Evolutionary conservation across 2,329 filamentous ascomycete genomes (phyloP), one percentile per base, ranked within the genome.

Genomic region (Hypoxylon sp.): DNA sequence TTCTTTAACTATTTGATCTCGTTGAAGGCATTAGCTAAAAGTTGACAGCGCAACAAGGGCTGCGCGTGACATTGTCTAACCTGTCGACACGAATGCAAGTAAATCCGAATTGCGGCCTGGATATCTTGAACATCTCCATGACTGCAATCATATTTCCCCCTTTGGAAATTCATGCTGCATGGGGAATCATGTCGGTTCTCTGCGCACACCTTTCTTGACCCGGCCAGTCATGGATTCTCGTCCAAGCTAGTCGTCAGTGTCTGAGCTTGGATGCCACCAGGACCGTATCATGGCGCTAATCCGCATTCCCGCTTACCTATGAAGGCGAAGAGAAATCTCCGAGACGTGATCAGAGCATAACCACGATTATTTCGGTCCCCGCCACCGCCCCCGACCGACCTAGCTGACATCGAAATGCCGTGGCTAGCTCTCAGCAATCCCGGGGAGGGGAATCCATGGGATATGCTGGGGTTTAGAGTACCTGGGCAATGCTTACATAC

Each of bases 351-450:
- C n/a, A n/a, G n/a, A n/a, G n/a, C n/a, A n/a, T n/a, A n/a, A n/a
- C n/a, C n/a, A n/a, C n/a, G n/a, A n/a, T n/a, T n/a, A n/a, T n/a
- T n/a, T n/a, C n/a, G n/a, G n/a, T n/a, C n/a, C n/a, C n/a, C n/a
- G n/a, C n/a, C n/a, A n/a, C n/a, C n/a, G n/a, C n/a, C n/a, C n/a
- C n/a, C n/a, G n/a, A 40, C 38, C 45, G 32, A 12, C 16, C 45
- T 40, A 45, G 51, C 62, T 50, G 48, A 33, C 44, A 42, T 53
- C 28, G 30, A 62, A 45, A 62, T 65, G 56, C 63, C 53, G 62
- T 51, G 28, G 51, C 33, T 49, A 42, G 26, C 58, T 24, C 16
- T 26, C 14, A 49, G 50, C 30, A 44, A 20, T 46, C 52, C 52
- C 53, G 53, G 53, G 53, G 44, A 38, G 38, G 53, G 53, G 32